A percentile compares a stretch with the other conserved stretches of the same genome.
Evolutionary conservation across 192 early-diverging fungal genomes (phyloP).

Genomic region (Helicostylum pulchrum): DNA sequence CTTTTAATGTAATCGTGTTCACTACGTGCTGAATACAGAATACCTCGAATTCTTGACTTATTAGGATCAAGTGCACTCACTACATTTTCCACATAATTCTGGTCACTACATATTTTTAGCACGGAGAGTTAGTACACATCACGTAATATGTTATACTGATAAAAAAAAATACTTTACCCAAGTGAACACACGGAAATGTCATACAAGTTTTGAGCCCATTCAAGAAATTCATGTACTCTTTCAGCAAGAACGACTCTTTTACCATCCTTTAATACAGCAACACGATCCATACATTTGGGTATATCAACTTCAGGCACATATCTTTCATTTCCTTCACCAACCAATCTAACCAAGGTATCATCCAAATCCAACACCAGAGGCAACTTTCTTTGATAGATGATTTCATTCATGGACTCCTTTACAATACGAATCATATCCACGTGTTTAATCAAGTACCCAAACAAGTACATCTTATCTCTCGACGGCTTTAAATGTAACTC

Average conservation of each 20-base stretch:
- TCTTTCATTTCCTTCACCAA: slow-evolving; percentile 55
- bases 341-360: slow-evolving; percentile 70
- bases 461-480: slow-evolving; percentile 56
- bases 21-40: slow-evolving; percentile 61
- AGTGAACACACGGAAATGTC: slow-evolving; percentile 77
- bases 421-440: slow-evolving; percentile 55
- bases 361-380: slow-evolving; percentile 77
- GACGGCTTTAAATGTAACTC: slow-evolving; percentile 71
- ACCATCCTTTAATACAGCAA: slow-evolving; percentile 57
- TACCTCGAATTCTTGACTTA: slow-evolving; percentile 54
- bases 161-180: too few species aligned
- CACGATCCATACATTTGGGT: slow-evolving; percentile 43
- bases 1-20: slow-evolving; percentile 62
- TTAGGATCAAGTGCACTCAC: slow-evolving; percentile 60
- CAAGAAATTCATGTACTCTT: slow-evolving; percentile 67
- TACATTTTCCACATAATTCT: slow-evolving; percentile 73
- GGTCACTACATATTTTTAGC: too few species aligned
- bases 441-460: slow-evolving; percentile 62
- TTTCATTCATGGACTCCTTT: slow-evolving; percentile 42
- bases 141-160: too few species aligned
- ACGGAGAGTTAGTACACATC: too few species aligned
- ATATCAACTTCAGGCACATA: slow-evolving; percentile 56
- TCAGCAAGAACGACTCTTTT: slow-evolving; percentile 62
- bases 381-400: slow-evolving; percentile 50
- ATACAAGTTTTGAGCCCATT: slow-evolving; percentile 63